These are phyloP conservation scores for Starmerella stigmatis DNA, from an alignment of 805 yeast genomes.

Conservation along the genomic window DNA sequence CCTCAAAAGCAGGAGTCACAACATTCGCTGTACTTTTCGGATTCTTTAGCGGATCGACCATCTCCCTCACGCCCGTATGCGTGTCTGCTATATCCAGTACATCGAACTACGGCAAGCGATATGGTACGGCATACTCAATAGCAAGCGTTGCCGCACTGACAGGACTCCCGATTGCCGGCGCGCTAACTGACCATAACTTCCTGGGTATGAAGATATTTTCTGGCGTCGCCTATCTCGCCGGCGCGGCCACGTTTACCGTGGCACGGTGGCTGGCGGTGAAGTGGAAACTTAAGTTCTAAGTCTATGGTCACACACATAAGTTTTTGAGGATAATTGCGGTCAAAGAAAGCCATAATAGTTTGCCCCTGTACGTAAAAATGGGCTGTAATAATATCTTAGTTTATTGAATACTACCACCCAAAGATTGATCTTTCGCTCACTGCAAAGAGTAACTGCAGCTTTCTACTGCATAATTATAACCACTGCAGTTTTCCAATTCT, in stretches of 20 bases:
- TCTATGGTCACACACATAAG: no score
- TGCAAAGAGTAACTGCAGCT: no score
- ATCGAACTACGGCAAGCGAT: constrained; percentile 55
- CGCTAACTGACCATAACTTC: constrained; percentile 25
- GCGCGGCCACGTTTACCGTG: constrained; percentile 22
- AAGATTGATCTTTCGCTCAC: no score
- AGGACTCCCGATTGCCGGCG: constrained; percentile 35
- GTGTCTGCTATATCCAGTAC: constrained; percentile 52
- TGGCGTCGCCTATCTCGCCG: constrained; percentile 27
- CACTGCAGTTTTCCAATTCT: no score
- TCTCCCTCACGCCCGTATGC: constrained; percentile 61
- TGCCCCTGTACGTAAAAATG: no score
- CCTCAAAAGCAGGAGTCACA: constrained; percentile 40
- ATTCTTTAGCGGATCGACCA: constrained; percentile 31
- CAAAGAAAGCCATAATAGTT: no score
- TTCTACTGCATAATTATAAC: no score
- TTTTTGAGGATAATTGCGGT: no score
- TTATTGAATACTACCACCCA: no score
- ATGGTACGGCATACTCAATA: constrained; percentile 53
- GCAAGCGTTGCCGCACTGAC: constrained; percentile 33
- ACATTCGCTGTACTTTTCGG: constrained; percentile 39
- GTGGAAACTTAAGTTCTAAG: constrained; percentile 13
- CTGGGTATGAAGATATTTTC: constrained; percentile 30
- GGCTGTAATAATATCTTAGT: no score
- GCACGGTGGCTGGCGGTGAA: constrained; percentile 29